Evolutionary conservation across 306 rosid species (phyloP), one percentile per base, ranked within the genome.

Genomic region (Amphicarpaea edgeworthii): DNA sequence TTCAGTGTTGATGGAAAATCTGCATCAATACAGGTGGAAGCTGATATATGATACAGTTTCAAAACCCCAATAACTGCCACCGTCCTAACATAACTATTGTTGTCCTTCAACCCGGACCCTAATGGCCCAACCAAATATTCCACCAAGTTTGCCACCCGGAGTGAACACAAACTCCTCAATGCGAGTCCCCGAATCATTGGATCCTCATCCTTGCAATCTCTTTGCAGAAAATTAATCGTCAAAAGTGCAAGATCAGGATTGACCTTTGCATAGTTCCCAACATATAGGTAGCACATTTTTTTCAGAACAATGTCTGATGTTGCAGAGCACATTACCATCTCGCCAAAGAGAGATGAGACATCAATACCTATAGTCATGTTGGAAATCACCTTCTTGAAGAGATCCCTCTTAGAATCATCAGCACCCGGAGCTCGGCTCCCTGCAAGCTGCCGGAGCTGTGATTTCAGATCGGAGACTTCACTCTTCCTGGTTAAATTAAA

Each of bases 321-420:
- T 14, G 97, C 99, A 4, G 99, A 96, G 77, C 99, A 96, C 99
- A 96, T 96, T 45, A 96, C 98, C 98, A 96, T 96, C 93, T 96
- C 99, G 16, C 98, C 98, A 5, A 96, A 96, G 34, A 96, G 88
- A 43, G 99, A 80, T 0, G 99, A 92, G 69, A 92, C 98, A 37
- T 96, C 98, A 61, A 96, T 85, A 54, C 99, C 99, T 8, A 92
- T 90, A 2, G 99, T 96, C 99, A 96, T 96, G 85, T 90, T 89
- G 57, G 99, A 96, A 37, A 96, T 96, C 73, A 89, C 99, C 86
- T 96, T 96, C 96, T 96, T 96, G 80, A 89, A 96, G 68, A 96
- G 97, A 54, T 96, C 99, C 81, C 99, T 83, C 88, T 96, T 96
- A 7, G 98, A 90, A 83, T 96, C 99, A 73, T 96, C 99, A 5